These are phyloP conservation scores for Carex sylvatica DNA, from an alignment of 202 grass and related monocot species.

Conservation along the genomic window DNA sequence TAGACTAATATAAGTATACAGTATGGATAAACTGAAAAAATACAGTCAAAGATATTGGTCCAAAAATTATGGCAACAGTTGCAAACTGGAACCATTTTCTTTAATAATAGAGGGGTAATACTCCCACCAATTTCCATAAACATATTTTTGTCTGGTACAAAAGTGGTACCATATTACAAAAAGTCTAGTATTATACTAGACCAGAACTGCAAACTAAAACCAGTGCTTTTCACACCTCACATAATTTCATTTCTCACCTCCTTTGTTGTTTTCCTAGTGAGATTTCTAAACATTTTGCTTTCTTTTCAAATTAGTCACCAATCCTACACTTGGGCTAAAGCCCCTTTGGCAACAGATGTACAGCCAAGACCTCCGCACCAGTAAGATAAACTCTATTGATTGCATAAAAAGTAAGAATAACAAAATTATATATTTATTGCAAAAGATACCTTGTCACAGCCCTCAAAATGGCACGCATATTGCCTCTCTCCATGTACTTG, in stretches of 20 bases:
- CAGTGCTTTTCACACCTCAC: neutral
- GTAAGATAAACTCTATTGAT: neutral
- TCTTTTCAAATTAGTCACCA: neutral
- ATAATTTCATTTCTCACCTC: neutral
- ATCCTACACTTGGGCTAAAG: neutral
- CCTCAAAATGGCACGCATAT: slow-evolving; percentile 74
- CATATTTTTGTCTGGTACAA: too few relatives aligned
- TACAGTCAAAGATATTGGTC: neutral
- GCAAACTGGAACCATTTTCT: neutral
- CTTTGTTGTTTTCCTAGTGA: neutral
- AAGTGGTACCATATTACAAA: too few relatives aligned
- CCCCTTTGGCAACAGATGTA: neutral
- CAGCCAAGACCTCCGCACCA: neutral
- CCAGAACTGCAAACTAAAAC: neutral
- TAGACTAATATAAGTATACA: neutral
- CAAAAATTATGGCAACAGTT: neutral
- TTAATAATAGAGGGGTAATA: too few relatives aligned
- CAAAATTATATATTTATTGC: neutral
- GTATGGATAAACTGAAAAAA: slow-evolving; percentile 2
- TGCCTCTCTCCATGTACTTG: slow-evolving; percentile 79
- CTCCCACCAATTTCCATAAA: too few relatives aligned
- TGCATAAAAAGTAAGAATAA: neutral
- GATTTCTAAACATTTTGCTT: neutral
- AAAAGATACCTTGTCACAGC: slow-evolving; percentile 68
- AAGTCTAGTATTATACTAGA: too few relatives aligned